Base-by-base conservation (phyloP, 257 asterid species). In the Nyctanthes arbortristis region DNA sequence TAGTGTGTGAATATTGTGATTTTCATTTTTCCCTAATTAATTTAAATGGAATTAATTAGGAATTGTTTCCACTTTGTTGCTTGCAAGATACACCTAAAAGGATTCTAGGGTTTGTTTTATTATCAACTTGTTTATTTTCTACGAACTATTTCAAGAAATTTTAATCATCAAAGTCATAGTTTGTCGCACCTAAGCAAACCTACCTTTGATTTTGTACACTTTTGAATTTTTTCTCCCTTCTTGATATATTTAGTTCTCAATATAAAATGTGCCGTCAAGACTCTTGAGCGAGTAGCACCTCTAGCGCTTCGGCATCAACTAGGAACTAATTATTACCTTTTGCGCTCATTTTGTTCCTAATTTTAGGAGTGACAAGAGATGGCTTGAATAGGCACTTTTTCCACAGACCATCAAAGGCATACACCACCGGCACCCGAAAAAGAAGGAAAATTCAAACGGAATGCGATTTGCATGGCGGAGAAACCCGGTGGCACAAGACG, bases 401-500 rank as follows among this genome's bases (percentile, higher is more conserved):
- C 88, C 99, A 94, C 79, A 74, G 98, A 76, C 99, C 99, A 2
- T 94, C 99, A 0, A 94, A 94, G 65, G 99, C 99, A 0, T 94
- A 94, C 87, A 94, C 99, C 52, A 94, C 99, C 5, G 99, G 99
- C 0, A 94, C 99, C 13, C 63, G 99, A 47, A 94, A 94, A 74
- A 36, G 99, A n/a, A 65, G 99, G 32, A 94, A 94, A 69, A 94
- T 94, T 43, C 99, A 91, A 67, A 94, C 89, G 3, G 99, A 89
- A 75, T 86, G 91, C 52, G 98, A 94, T 70, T 58, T 89, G 27
- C 94, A 81, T 69, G 98, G 98, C 22, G 99, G 99, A 0, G 99
- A 94, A 71, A 94, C 99, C 4, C 84, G 99, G 79, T 94, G 99
- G 99, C 99, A 94, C 87, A 94, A 94, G 81, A 94, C 99, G 0